Evolutionary conservation across 495 filamentous ascomycete genomes (phyloP), one percentile per base, ranked within the genome.

Genomic region (Xylaria longipes): DNA sequence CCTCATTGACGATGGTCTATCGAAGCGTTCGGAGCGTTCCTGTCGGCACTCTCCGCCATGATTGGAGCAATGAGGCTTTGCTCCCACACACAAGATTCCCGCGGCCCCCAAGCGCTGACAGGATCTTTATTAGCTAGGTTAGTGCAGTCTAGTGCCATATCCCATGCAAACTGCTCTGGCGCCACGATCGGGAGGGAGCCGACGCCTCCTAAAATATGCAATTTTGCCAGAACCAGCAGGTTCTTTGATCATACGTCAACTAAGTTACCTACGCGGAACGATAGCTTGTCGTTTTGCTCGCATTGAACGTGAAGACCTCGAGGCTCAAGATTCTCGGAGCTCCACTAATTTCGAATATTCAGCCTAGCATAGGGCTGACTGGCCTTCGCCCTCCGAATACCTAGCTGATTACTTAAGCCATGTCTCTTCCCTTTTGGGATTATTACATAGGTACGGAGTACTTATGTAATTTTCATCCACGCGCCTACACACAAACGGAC

Each of bases 101-200:
- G 14, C 33, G 31, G 68, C 57, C 57, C 41, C 58, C 46, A 70
- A 70, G 15, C 12, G 58, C 68, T 61, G 68, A 62, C 67, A 22
- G 37, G 22, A 60, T 45, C 37, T 39, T 37, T 27, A 45, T 60
- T 68, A 60, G 41, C 43, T 58, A 68, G 15, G 31, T 31, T 56
- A 63, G 43, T 46, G 63, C 27, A 22, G 41, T 22, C 31, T 56
- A 33, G 65, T 11, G 46, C 29, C 20, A 25, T 66, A 50, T 56
- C 48, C 31, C 48, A 29, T 50, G 29, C 25, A 52, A 46, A 12
- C 37, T 6, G 62, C 61, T n/a, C 35, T 27, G 37, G 29, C 63
- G 63, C 64, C 68, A 70, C 58, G 57, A 41, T 70, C 57, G 68
- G 35, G 68, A 70, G 68, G 68, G 58, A 70, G 68, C 68, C 68